Conservation (phyloP, 345 rosid genomes). For the Citrus trifoliata region DNA sequence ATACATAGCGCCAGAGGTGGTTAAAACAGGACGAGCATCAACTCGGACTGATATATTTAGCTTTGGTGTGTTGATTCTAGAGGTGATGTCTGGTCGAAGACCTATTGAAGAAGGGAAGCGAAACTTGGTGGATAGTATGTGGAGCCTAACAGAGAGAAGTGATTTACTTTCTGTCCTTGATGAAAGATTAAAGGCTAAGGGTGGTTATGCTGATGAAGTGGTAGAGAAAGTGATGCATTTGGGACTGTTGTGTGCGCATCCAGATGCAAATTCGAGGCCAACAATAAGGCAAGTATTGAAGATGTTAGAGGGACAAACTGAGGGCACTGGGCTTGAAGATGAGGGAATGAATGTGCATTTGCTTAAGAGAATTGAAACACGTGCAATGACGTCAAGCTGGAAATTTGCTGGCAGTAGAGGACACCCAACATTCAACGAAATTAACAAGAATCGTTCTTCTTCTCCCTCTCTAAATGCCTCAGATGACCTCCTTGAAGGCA, state of each 20-base stretch:
- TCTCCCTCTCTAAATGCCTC: constrained; percentile 15
- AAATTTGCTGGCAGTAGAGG: not conserved
- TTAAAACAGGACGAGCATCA: constrained; percentile 42
- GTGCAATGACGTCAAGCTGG: constrained; percentile 6
- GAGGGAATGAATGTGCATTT: constrained; percentile 16
- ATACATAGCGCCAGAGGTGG: constrained; percentile 26
- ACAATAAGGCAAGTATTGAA: constrained; percentile 47
- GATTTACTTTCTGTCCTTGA: constrained; percentile 27
- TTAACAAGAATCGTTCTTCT: constrained; percentile 13
- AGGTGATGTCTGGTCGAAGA: constrained; percentile 48
- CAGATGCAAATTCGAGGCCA: constrained; percentile 37
- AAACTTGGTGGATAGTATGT: constrained; percentile 36
- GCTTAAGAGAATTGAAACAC: constrained; percentile 14
- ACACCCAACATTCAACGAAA: constrained; percentile 20
- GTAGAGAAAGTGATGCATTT: constrained; percentile 37
- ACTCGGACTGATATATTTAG: constrained; percentile 48
- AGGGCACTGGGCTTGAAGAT: constrained; percentile 16
- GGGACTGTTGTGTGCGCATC: constrained; percentile 48
- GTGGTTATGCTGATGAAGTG: constrained; percentile 17
- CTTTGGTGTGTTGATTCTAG: constrained; percentile 43
- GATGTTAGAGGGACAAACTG: constrained; percentile 36
- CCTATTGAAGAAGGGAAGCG: constrained; percentile 50
- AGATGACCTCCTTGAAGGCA: constrained; percentile 18
- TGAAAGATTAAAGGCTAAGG: constrained; percentile 20
- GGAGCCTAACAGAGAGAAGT: constrained; percentile 29